phyloP scores from a whole-genome alignment of 2,329 filamentous ascomycete genomes.

The Aspergillus texensis region DNA sequence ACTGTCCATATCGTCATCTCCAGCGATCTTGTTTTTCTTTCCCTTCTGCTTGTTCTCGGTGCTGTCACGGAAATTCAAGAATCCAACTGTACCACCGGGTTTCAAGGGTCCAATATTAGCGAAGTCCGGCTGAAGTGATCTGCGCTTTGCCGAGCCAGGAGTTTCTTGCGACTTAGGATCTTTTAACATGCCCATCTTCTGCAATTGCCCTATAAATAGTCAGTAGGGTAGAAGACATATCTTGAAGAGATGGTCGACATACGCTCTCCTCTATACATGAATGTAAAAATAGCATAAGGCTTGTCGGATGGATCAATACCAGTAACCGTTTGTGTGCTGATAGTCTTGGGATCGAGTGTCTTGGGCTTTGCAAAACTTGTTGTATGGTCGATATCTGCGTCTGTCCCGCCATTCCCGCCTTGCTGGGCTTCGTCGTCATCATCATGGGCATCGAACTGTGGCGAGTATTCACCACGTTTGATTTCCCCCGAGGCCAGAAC shows the following conservation, averaged over 20 bases:
- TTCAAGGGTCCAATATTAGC: conserved; percentile 82
- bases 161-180: conserved; percentile 65
- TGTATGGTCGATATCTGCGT: conserved; percentile 90
- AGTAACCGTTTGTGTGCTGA: conserved; percentile 98
- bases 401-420: conserved; percentile 62
- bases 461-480: conserved; percentile 96
- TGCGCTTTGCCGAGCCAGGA: conserved; percentile 68
- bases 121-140: conserved; percentile 83
- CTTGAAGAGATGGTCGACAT: conserved; percentile 46
- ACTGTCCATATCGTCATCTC: conserved; percentile 71
- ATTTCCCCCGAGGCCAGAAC: conserved; percentile 95
- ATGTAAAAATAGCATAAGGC: conserved; percentile 95
- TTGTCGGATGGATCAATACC: conserved; percentile 95
- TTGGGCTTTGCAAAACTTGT: conserved; percentile 98
- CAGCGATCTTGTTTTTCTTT: conserved; percentile 58
- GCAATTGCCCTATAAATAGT: conserved; percentile 72
- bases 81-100: conserved; percentile 83
- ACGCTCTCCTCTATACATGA: conserved; percentile 96
- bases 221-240: not conserved
- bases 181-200: conserved; percentile 90
- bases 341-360: conserved; percentile 91
- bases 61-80: conserved; percentile 81
- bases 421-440: conserved; percentile 74
- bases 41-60: conserved; percentile 56
- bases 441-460: conserved; percentile 95